A percentile compares a stretch with the other conserved stretches of the same genome.
Conservation (phyloP, 495 filamentous ascomycete species). For the Monascus purpureus region DNA sequence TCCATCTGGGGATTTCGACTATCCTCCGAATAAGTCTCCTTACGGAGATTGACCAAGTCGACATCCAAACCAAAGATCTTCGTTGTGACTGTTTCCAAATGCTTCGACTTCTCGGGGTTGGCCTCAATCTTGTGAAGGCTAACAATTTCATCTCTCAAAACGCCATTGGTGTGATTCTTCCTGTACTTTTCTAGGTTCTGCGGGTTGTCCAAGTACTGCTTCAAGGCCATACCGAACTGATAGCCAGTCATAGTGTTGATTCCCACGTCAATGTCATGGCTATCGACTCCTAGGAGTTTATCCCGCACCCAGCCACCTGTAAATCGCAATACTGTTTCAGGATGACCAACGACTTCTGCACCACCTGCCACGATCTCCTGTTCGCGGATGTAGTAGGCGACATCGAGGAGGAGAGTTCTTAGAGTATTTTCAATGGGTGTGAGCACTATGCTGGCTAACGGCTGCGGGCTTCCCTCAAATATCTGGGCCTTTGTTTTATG, state of each 20-base stretch:
- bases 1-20: slow-evolving; percentile 87
- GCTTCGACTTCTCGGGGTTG: slow-evolving; percentile 96
- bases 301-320: slow-evolving; percentile 98
- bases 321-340: slow-evolving; percentile 51
- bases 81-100: slow-evolving; percentile 84
- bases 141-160: slow-evolving; percentile 25
- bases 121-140: slow-evolving; percentile 63
- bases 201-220: slow-evolving; percentile 42
- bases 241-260: slow-evolving; percentile 93
- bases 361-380: slow-evolving; percentile 29
- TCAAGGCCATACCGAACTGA: slow-evolving; percentile 55
- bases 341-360: slow-evolving; percentile 5
- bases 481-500: slow-evolving; percentile 1
- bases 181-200: slow-evolving; percentile 41
- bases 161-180: slow-evolving; percentile 10
- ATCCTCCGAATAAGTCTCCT: slow-evolving; percentile 74
- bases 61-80: slow-evolving; percentile 78
- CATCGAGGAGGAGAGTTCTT: slow-evolving; percentile 57
- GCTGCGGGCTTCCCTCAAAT: slow-evolving; percentile 1
- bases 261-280: slow-evolving; percentile 87
- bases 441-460: slow-evolving; percentile 37
- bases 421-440: slow-evolving; percentile 54
- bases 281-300: slow-evolving; percentile 69
- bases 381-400: slow-evolving; percentile 52
- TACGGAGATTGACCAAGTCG: slow-evolving; percentile 87